A percentile compares a stretch with the other conserved stretches of the same genome.
These are phyloP conservation scores for cucumber (Cucumis sativus) DNA, from an alignment of 306 rosid genomes.

Conservation along the genomic window DNA sequence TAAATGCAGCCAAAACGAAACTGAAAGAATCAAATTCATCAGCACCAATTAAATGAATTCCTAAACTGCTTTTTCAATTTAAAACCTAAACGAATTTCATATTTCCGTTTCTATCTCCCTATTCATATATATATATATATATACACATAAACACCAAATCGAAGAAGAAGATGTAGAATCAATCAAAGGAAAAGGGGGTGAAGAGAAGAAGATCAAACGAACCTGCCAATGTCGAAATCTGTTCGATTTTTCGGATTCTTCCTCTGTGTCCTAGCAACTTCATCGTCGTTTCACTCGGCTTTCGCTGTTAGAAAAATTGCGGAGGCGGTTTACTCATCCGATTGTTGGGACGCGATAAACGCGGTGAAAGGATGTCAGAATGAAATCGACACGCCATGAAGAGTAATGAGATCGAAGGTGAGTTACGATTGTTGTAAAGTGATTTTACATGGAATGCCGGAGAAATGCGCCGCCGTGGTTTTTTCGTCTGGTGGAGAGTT, in stretches of 20 bases:
- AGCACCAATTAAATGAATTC: not conserved
- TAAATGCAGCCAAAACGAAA: not conserved
- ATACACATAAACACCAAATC: not conserved
- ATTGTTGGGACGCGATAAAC: not conserved
- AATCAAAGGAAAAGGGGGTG: not conserved
- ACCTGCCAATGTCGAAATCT: not conserved
- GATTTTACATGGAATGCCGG: not conserved
- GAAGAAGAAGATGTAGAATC: not conserved
- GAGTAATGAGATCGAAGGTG: constrained; percentile 1
- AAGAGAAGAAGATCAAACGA: not conserved
- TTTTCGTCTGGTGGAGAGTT: constrained; percentile 5
- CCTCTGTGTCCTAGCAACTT: not conserved
- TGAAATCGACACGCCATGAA: not conserved
- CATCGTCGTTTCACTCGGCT: not conserved
- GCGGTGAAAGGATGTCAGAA: not conserved
- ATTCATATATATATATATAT: not conserved
- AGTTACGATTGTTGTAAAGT: constrained; percentile 3
- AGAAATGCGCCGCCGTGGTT: not conserved
- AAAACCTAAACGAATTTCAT: not conserved
- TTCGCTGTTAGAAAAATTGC: not conserved
- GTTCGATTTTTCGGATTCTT: not conserved
- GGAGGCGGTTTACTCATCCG: not conserved
- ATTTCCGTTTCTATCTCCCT: not conserved
- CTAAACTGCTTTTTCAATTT: not conserved
- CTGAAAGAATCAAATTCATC: not conserved